A percentile compares a stretch with the other conserved stretches of the same genome.
phyloP scores from a whole-genome alignment of 495 filamentous ascomycete species.

The Neurospora africana region DNA sequence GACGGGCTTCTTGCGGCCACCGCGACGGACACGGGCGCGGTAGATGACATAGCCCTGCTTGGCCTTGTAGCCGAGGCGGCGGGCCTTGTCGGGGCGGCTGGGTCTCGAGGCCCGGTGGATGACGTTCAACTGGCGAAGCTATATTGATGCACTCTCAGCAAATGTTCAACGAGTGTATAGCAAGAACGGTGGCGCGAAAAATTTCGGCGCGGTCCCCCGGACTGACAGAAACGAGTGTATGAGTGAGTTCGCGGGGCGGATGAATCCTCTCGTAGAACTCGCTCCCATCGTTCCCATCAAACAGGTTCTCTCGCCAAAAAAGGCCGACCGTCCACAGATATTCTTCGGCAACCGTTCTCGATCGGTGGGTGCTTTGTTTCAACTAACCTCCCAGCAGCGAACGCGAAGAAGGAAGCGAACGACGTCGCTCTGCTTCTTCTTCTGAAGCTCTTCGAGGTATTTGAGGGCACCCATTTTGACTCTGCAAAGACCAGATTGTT shows the following conservation, averaged over 20 bases:
- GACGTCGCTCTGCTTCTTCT: conserved; percentile 99
- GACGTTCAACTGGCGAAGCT: conserved; percentile 97
- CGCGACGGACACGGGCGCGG: conserved; percentile 91
- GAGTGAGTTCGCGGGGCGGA: background rate
- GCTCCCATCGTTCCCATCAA: background rate
- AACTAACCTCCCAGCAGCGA: conserved; percentile 99
- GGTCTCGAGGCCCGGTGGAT: conserved; percentile 98
- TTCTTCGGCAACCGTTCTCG: conserved; percentile 3
- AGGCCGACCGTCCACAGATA: conserved; percentile 20
- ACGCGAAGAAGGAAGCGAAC: conserved; percentile 98
- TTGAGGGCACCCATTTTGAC: conserved; percentile 86
- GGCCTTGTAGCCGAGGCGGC: conserved; percentile 99
- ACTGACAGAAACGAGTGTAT: background rate
- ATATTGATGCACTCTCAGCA: conserved; percentile 99
- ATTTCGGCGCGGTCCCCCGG: background rate
- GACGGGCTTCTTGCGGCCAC: conserved; percentile 91
- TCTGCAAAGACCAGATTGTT: conserved; percentile 9
- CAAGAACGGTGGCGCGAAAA: conserved; percentile 36
- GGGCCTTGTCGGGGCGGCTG: conserved; percentile 98
- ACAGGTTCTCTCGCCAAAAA: conserved; percentile 2
- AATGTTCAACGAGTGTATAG: conserved; percentile 99
- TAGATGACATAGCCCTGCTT: conserved; percentile 99
- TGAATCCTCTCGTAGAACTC: background rate
- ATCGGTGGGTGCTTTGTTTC: conserved; percentile 27
- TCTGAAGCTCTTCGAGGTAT: conserved; percentile 99